Evolutionary conservation across 2,329 filamentous ascomycete species (phyloP), one percentile per base, ranked within the genome.

Genomic region (Apiospora rasikravindrae): DNA sequence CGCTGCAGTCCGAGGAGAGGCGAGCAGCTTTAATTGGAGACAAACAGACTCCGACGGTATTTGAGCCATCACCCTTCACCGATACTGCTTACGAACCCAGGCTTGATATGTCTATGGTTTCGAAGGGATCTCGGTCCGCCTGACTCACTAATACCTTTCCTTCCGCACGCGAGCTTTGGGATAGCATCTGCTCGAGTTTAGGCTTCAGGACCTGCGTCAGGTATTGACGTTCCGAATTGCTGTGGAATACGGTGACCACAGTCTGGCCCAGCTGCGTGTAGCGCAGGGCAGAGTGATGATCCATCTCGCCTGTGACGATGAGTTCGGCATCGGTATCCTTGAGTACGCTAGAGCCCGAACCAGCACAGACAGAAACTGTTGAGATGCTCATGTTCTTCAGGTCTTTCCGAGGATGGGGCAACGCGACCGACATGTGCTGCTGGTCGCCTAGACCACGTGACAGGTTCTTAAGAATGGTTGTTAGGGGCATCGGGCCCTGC

Each of bases 231-330:
- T 99, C 96, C 0, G 94, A 96, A 82, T 98, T 98, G 77, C 93
- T 96, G 81, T 99, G 96, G 78, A 98, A 97, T 67, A 97, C 87
- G 53, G 92, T 93, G 69, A 98, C 89, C 0, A 98, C 93, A 71
- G 91, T 92, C 74, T 92, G 92, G 1, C 95, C 95, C 72, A 91
- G 89, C 84, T 98, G 95, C 40, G 93, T 94, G 1, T 95, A 94
- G 51, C 93, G 90, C 72, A 99, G 88, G 3, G 96, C 95, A 75
- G 96, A 94, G 80, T 99, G 96, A 80, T 99, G 96, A 78, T 90
- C 93, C 86, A 98, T 89, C 84, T 99, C 96, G 1, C 96, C 96
- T 0, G 94, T 98, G 77, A 99, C 93, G 4, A 97, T 83, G 51
- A 98, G 82, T 78, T 98, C 94, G 0, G 95, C 94, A 57, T 89